Evolutionary conservation across 2,329 filamentous ascomycete genomes (phyloP), one percentile per base, ranked within the genome.

Genomic region (Trichoderma pleuroti): DNA sequence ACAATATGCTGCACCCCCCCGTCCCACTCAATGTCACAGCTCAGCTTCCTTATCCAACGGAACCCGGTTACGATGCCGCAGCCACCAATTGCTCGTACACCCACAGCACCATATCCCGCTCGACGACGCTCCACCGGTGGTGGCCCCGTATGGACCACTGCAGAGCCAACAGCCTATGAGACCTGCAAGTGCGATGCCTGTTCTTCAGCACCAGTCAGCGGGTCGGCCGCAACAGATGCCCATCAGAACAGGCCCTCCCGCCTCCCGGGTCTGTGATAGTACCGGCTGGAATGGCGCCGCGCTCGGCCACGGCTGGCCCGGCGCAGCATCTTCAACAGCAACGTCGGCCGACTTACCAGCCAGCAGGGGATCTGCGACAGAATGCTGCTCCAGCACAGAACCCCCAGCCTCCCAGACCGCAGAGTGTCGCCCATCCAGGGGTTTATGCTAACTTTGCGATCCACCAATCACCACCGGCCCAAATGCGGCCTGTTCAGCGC

Each of bases 111-210:
- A 52, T 71, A 71, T 49, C 70, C 70, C 66, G 16, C 26, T 24
- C 2, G 66, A 71, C n/a, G 66, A 71, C n/a, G 70, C 28, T n/a
- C 70, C 64, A 6, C 56, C 36, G 12, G 24, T 54, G 4, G 28
- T n/a, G 21, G 14, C 46, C 34, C 21, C 52, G 7, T 67, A 68
- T 26, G 59, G 42, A 12, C 65, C 65, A 42, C 59, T 65, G 18
- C 60, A 66, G 32, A 57, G 5, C 46, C 59, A 69, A n/a, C 72
- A 73, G 6, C 66, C 70, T 12, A 7, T n/a, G 32, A 59, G 70
- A 16, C 72, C 72, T 6, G 70, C 68, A 21, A 72, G 70, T 26
- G 71, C 62, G 5, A 73, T 73, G 72, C 64, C 71, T 1, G 39
- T 63, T 24, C 59, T 71, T 32, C 70, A 68, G 6, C 32, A 68